Evolutionary conservation across 2,329 filamentous ascomycete genomes (phyloP), one percentile per base, ranked within the genome.

Genomic region (Orbilia blumenaviensis): DNA sequence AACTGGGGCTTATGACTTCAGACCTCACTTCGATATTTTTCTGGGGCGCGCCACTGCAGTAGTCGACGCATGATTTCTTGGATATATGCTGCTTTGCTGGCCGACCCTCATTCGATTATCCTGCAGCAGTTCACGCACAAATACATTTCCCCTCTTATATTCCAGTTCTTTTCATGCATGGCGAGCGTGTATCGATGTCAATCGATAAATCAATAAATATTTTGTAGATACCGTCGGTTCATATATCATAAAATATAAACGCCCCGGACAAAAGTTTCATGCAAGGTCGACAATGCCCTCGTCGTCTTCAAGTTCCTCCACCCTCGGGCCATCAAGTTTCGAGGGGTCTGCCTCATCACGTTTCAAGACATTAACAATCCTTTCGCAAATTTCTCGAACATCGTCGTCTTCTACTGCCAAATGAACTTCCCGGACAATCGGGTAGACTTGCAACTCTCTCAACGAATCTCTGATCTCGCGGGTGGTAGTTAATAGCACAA

Each of bases 311-410:
- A 82, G 82, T 54, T 84, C 83, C 66, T 81, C 79, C 42, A 83
- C 25, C 58, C 64, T 83, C 60, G 85, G 84, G 66, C 84, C 87
- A 54, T 86, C 87, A 5, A 84, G 85, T 23, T 41, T 46, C 38
- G 64, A 60, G 27, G 52, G 34, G 78, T 87, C 89, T 10, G 60
- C 75, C 81, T 95, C 93, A 48, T 93, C 92, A 67, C 92, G 86
- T 89, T 93, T 93, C 76, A 97, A 82, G 5, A 97, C 89, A 81
- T 99, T 93, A 52, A 99, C 95, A 62, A 98, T 82, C 68, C 95
- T 87, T 82, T 98, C 95, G 80, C 92, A 96, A 0, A 89, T 92
- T 79, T 97, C 94, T 78, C 88, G 87, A 1, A 98, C 92, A 14
- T 86, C 90, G 50, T 96, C 93, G 80, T 97, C 86, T 21, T 93